Evolutionary conservation across 2,329 filamentous ascomycete species (phyloP).

Genomic region (Anisogramma anomala): DNA sequence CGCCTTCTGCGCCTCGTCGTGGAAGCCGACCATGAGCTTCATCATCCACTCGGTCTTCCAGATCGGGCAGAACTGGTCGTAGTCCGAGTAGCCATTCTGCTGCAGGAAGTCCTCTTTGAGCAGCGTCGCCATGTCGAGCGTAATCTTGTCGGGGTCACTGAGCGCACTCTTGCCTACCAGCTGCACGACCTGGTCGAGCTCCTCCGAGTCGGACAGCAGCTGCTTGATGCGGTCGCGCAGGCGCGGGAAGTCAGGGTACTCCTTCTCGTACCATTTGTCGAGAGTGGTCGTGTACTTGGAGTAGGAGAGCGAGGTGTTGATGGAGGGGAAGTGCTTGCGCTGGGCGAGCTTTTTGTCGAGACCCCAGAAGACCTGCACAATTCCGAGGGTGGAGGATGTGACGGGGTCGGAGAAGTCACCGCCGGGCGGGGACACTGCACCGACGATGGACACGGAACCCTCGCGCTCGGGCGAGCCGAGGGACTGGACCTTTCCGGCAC

Average conservation of each 20-base stretch:
- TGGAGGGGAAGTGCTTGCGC: conserved; percentile 96
- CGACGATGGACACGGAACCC: conserved; percentile 94
- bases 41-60: conserved; percentile 99
- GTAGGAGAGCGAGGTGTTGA: conserved; percentile 92
- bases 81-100: conserved; percentile 98
- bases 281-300: conserved; percentile 87
- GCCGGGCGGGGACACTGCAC: conserved; percentile 90
- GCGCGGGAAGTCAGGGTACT: conserved; percentile 86
- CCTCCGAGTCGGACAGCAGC: conserved; percentile 87
- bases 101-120: conserved; percentile 98
- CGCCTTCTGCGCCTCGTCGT: conserved; percentile 94
- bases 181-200: conserved; percentile 96
- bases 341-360: conserved; percentile 99
- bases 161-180: conserved; percentile 94
- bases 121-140: conserved; percentile 77
- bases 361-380: conserved; percentile 99
- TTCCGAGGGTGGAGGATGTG: conserved; percentile 83
- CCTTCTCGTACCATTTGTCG: conserved; percentile 88
- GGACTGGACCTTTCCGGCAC: conserved; percentile 75
- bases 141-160: conserved; percentile 97
- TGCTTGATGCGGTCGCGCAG: conserved; percentile 89
- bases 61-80: conserved; percentile 97
- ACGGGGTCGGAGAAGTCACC: conserved; percentile 99
- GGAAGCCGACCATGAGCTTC: conserved; percentile 97
- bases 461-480: conserved; percentile 80